Percentiles rank a stretch among this genome's conserved stretches.
phyloP scores from a whole-genome alignment of 2,329 filamentous ascomycete species.

The Xylariaceae sp. region DNA sequence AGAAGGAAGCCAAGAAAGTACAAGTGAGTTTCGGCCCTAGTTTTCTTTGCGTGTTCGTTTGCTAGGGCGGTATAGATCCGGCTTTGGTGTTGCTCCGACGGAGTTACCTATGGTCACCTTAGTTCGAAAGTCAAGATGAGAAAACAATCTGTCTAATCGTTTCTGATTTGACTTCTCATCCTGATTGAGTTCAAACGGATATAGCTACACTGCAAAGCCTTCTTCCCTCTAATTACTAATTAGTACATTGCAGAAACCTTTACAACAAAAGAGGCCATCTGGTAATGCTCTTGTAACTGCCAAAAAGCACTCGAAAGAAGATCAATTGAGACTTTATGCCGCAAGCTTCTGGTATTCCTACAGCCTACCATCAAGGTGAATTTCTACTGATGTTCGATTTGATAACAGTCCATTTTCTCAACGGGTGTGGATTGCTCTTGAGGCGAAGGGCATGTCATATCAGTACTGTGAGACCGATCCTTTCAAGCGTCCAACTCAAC shows the following conservation, averaged over 20 bases:
- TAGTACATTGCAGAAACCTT: slow-evolving; percentile 62
- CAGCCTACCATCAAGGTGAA: slow-evolving; percentile 16
- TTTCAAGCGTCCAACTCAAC: slow-evolving; percentile 67
- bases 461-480: slow-evolving; percentile 88
- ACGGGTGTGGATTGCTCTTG: slow-evolving; percentile 86
- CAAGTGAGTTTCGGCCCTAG: slow-evolving; percentile 50
- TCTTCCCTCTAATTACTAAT: slow-evolving; percentile 5
- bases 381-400: slow-evolving; percentile 27
- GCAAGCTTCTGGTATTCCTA: slow-evolving; percentile 76
- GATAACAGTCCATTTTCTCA: slow-evolving; percentile 76
- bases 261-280: slow-evolving; percentile 70
- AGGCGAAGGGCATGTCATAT: slow-evolving; percentile 78
- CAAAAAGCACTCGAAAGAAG: slow-evolving; percentile 71
- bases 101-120: background rate
- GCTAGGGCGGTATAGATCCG: too few species aligned
- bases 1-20: slow-evolving; percentile 68
- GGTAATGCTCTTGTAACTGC: slow-evolving; percentile 73
- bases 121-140: too few species aligned
- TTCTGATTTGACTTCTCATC: too few species aligned
- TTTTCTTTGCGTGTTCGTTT: too few species aligned
- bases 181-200: too few species aligned
- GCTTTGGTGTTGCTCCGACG: background rate
- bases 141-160: too few species aligned
- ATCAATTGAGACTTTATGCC: slow-evolving; percentile 77
- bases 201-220: background rate